These are phyloP conservation scores for Casuarina equisetifolia DNA, from an alignment of 306 rosid species.

Conservation along the genomic window DNA sequence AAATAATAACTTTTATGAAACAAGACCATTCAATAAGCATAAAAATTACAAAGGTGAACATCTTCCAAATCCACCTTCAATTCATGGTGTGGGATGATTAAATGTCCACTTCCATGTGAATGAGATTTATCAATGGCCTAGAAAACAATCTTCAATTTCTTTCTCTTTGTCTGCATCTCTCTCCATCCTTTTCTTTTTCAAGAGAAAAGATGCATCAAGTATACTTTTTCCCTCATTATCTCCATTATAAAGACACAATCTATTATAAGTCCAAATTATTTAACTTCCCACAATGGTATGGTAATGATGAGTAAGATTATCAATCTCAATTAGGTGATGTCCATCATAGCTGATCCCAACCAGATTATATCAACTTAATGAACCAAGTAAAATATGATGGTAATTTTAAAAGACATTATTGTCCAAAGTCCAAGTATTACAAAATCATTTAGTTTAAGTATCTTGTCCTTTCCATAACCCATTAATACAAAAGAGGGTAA, in stretches of 20 bases:
- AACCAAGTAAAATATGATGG: neutral
- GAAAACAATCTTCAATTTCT: neutral
- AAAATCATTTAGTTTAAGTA: neutral
- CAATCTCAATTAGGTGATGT: neutral
- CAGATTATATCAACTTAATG: neutral
- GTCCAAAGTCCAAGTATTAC: neutral
- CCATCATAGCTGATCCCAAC: neutral
- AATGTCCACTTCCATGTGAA: neutral
- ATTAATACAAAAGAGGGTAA: constrained; percentile 17
- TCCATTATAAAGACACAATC: neutral
- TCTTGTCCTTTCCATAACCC: constrained; percentile 15
- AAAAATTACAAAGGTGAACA: neutral
- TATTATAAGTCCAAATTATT: neutral
- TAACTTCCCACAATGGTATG: neutral
- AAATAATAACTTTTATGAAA: neutral
- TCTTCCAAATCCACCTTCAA: neutral
- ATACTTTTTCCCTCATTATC: no score
- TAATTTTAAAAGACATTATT: neutral
- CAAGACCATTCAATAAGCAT: neutral
- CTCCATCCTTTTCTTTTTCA: neutral
- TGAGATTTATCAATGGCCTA: neutral
- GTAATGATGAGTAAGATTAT: neutral
- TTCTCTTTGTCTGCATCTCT: no score
- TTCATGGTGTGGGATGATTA: neutral
- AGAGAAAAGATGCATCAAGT: neutral